These are phyloP conservation scores for Vickermania ingenoplastis DNA, from an alignment of 208 protist species.

Conservation along the genomic window DNA sequence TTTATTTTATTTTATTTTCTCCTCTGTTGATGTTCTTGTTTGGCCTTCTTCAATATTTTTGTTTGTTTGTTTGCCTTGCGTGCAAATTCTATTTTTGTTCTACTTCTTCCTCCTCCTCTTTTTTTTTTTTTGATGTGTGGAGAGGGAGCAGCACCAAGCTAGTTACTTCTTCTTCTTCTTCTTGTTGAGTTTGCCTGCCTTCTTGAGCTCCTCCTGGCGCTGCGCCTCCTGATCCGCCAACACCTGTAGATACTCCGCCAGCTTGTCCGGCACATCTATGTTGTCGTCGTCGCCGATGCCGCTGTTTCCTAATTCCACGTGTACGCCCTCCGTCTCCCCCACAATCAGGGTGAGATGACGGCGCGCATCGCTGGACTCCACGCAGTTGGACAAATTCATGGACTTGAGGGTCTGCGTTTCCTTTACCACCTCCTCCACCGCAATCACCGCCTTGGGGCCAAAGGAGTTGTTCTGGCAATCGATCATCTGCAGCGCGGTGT, in stretches of 20 bases:
- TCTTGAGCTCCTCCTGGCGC: constrained; percentile 23
- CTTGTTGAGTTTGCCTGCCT: constrained; percentile 4
- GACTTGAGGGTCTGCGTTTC: constrained; percentile 57
- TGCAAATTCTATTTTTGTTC: not conserved
- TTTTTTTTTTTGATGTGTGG: not conserved
- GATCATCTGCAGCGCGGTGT: constrained; percentile 45
- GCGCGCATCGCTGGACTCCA: constrained; percentile 42
- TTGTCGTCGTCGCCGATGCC: constrained; percentile 14
- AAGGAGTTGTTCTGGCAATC: constrained; percentile 53
- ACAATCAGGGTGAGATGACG: constrained; percentile 42
- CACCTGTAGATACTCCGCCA: constrained; percentile 67
- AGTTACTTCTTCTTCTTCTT: constrained; percentile 21
- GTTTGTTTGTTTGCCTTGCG: too few species aligned
- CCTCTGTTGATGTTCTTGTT: too few species aligned
- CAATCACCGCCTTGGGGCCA: constrained; percentile 40
- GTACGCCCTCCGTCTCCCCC: constrained; percentile 56
- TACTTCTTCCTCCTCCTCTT: not conserved
- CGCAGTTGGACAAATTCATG: constrained; percentile 54
- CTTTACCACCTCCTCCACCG: constrained; percentile 31
- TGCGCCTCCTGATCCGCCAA: constrained; percentile 52
- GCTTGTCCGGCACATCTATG: constrained; percentile 21
- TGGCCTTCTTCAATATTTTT: too few species aligned
- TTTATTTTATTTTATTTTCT: too few species aligned
- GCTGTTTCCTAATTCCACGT: constrained; percentile 57
- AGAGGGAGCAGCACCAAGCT: not conserved